Conservation (phyloP, 2,329 filamentous ascomycete species). For the Monilinia vaccinii-corymbosi region DNA sequence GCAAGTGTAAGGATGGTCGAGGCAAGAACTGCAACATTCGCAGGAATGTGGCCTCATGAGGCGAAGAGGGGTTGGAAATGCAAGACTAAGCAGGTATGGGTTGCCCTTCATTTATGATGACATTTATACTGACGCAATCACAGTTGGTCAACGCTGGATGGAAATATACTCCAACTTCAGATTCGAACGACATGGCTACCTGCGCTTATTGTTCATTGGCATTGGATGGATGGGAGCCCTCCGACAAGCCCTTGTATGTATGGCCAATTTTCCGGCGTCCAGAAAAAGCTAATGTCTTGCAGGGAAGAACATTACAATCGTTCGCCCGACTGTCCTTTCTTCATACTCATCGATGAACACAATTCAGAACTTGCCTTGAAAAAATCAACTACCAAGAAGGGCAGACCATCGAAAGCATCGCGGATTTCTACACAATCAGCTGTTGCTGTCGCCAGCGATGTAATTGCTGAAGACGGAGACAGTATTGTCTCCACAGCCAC, state of each 20-base stretch:
- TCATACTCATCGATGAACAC: conserved; percentile 54
- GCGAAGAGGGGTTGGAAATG: conserved; percentile 80
- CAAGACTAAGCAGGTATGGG: conserved; percentile 70
- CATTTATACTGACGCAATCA: conserved; percentile 18
- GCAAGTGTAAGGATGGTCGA: conserved; percentile 60
- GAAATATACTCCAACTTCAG: conserved; percentile 79
- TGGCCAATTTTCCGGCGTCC: conserved; percentile 1
- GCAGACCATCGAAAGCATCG: conserved; percentile 58
- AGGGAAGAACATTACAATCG: conserved; percentile 81
- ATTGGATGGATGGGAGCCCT: conserved; percentile 89
- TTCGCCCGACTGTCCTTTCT: conserved; percentile 74
- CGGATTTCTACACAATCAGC: conserved; percentile 53
- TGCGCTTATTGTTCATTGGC: conserved; percentile 86
- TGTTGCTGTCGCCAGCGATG: conserved; percentile 42
- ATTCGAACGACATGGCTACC: conserved; percentile 80
- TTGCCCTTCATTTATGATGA: not conserved
- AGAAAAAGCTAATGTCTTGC: not conserved
- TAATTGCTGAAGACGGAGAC: conserved; percentile 40
- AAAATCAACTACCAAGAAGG: conserved; percentile 43
- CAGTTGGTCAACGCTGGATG: conserved; percentile 87
- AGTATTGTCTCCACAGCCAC: conserved; percentile 51
- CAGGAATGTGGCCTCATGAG: conserved; percentile 82
- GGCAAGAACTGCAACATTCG: conserved; percentile 77
- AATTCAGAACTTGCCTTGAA: conserved; percentile 41
- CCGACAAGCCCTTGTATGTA: conserved; percentile 76